A percentile compares a stretch with the other conserved stretches of the same genome.
Conservation (phyloP, 2,329 filamentous ascomycete species). For the Fusarium nygamai region DNA sequence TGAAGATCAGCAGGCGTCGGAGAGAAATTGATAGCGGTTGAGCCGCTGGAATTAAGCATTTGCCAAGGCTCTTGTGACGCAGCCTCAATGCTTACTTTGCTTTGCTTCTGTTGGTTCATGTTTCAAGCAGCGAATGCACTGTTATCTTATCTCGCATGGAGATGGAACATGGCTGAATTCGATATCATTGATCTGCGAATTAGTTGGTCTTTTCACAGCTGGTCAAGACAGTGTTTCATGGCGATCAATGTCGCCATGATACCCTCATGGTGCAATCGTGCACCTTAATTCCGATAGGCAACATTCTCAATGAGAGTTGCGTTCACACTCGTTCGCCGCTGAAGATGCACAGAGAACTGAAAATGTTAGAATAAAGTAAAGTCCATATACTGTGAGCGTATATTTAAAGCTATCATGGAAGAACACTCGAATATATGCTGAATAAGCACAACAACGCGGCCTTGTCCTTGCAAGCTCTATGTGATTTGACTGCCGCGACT, state of each 20-base stretch:
- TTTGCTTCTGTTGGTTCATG: not conserved
- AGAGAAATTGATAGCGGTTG: not conserved
- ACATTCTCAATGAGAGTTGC: too few relatives aligned
- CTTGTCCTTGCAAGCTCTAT: not conserved
- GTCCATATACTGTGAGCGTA: not conserved
- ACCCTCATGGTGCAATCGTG: not conserved
- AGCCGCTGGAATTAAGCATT: conserved; percentile 10
- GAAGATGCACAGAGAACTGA: not conserved
- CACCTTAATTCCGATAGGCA: not conserved
- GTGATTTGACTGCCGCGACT: not conserved
- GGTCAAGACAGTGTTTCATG: not conserved
- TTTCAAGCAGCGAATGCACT: not conserved
- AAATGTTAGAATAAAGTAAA: not conserved
- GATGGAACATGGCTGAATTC: not conserved
- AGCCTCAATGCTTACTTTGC: not conserved
- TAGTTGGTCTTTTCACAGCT: not conserved
- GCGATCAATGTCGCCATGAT: not conserved
- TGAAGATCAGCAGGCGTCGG: not conserved
- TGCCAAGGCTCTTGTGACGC: conserved; percentile 8
- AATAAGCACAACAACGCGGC: too few relatives aligned
- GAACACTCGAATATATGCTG: not conserved
- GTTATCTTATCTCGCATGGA: conserved; percentile 1
- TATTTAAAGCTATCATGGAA: fast-evolving
- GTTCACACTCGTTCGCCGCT: not conserved
- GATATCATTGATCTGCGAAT: not conserved